Base-by-base conservation (phyloP, 83 land plant species). In the Isoetes engelmannii region DNA sequence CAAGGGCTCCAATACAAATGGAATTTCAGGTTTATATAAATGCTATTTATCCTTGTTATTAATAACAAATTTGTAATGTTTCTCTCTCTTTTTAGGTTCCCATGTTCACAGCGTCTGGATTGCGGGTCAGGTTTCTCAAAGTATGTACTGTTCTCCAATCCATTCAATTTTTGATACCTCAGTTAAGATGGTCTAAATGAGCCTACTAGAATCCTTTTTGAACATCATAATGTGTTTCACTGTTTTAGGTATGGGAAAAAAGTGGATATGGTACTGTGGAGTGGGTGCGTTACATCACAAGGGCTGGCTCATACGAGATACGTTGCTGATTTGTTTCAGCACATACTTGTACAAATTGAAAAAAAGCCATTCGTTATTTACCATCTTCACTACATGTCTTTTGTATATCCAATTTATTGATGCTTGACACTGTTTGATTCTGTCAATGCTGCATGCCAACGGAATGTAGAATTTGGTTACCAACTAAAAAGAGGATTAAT, bases 1-100 rank as follows among this genome's bases (percentile, higher is more conserved):
- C 97, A 65, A 69, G 91, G 60, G 94, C 99, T 41, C 99, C 99
- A 15, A 95, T 95, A 72, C 99, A 95, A 63, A 95, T 95, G 99
- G 99, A 95, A 69, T 95, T 95, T 61, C 99, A 95, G 93, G 99
- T 92, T 10, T 19, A 8, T 18, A n/a, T 42, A 13, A 12, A 8
- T 1, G 68, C 1, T 7, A 43, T 47, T 4, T 55, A 56, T 69
- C 9, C 5, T 45, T 47, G 7, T 17, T 57, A 47, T n/a, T 3
- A 44, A 62, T 18, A 46, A 8, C 20, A 20, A 6, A 5, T 37
- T 3, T 53, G 58, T 19, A 68, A 54, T 15, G 15, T 74, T 46
- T 18, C 10, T 56, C 48, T 65, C 17, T 63, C 60, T 12, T 62
- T 54, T 21, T 84, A 94, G 98, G 98, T 94, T 74, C 98, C 97